These are phyloP conservation scores for Cyclotella sp. DNA, from an alignment of 108 stramenopile genomes.

Conservation along the genomic window DNA sequence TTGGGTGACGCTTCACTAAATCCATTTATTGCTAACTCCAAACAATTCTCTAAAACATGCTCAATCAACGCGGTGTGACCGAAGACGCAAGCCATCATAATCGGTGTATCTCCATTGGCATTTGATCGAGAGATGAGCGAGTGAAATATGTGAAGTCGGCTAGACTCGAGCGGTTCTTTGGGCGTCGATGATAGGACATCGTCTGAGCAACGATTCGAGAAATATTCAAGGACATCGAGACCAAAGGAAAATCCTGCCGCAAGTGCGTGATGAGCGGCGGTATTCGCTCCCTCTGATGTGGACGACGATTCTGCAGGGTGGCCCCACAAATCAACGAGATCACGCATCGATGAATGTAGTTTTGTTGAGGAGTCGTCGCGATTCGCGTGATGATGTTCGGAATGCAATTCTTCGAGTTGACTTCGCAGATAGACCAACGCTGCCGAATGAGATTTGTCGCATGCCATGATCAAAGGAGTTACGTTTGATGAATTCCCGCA, in stretches of 20 bases:
- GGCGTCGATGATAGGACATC: not conserved
- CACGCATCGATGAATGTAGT: not conserved
- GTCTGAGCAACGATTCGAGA: constrained; percentile 1
- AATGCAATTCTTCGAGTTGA: constrained; percentile 18
- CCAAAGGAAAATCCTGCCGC: constrained; percentile 53
- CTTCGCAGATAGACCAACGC: constrained; percentile 34
- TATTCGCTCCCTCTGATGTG: constrained; percentile 41
- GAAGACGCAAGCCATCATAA: constrained; percentile 67
- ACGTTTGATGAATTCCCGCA: constrained; percentile 36
- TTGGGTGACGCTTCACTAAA: not conserved
- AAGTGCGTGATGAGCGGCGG: constrained; percentile 69
- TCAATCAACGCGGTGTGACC: constrained; percentile 18
- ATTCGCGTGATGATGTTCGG: not conserved
- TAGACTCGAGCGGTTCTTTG: not conserved
- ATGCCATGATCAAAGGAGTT: constrained; percentile 71
- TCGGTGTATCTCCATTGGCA: constrained; percentile 66
- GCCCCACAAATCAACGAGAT: constrained; percentile 44
- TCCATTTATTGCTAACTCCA: constrained; percentile 13
- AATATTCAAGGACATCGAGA: constrained; percentile 44
- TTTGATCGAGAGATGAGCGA: constrained; percentile 46
- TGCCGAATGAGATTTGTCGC: constrained; percentile 56
- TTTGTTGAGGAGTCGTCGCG: not conserved
- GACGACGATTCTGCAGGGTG: constrained; percentile 46
- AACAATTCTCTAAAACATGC: constrained; percentile 27
- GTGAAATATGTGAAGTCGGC: constrained; percentile 15